Base-by-base conservation (phyloP, 2,329 filamentous ascomycete species). In the Phialophora tarda region DNA sequence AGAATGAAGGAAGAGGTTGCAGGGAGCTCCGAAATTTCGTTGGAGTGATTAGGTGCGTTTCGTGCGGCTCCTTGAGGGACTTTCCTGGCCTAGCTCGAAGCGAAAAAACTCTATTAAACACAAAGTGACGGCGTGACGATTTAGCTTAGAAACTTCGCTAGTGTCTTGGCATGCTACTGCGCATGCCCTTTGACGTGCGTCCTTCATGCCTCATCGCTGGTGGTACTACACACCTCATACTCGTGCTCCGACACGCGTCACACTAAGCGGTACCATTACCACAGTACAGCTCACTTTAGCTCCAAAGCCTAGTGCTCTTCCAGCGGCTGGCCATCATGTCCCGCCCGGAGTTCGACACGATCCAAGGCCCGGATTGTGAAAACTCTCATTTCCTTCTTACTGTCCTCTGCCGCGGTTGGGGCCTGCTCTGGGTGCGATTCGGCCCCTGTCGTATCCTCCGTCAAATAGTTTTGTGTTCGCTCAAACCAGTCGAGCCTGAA, bases 311-410 rank as follows among this genome's bases (percentile, higher is more conserved):
- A 34, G 0, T 34, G 10, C 38, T 21, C 38, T n/a, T 44, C 17
- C 14, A 8, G 38, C 38, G 38, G 17, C 38, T 44, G 38, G 14
- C 2, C 6, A 44, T 1, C 14, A 44, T 8, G 21, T 26, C 11
- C 11, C 21, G 48, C n/a, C 48, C 3, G 23, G 21, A 26, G 26
- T 53, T 28, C 48, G 23, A 53, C 48, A 17, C 4, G 4, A 26
- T 53, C 48, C 48, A 53, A 6, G 6, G 48, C 48, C 21, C 48
- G 48, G 21, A 53, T 53, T 14, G 48, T 53, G 48, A 53, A 53
- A 24, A 53, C 21, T 14, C 26, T 53, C 48, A 14, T 24, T 26
- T 24, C 11, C 23, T 53, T 23, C 14, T 53, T 5, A n/a, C 38
- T 53, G 48, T 26, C 1, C 21, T 26, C 4, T 7, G 23, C n/a